Evolutionary conservation across 306 rosid species (phyloP).

Genomic region (Sechiopsis laciniata): DNA sequence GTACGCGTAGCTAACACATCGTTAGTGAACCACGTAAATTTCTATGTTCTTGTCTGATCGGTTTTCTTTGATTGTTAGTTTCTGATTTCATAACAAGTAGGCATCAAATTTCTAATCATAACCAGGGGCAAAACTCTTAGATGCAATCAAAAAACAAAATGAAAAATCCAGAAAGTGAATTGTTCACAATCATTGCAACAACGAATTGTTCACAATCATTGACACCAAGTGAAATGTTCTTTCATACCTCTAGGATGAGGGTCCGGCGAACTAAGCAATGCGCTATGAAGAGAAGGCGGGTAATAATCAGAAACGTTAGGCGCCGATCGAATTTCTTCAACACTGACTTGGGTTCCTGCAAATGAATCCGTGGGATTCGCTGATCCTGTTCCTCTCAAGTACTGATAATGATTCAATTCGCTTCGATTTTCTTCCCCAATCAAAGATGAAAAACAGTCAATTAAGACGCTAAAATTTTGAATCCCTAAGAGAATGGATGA

Average conservation of each 20-base stretch:
- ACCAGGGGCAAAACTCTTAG: background rate
- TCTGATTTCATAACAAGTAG: background rate
- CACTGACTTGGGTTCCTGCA: constrained; percentile 73
- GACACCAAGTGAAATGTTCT: constrained; percentile 25
- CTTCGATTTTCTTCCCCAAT: constrained; percentile 39
- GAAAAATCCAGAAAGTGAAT: background rate
- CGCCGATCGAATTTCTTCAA: constrained; percentile 86
- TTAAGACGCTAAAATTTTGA: background rate
- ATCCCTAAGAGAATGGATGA: background rate
- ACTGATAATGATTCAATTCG: constrained; percentile 58
- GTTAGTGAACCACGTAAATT: no score
- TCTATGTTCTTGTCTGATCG: no score
- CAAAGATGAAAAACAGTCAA: background rate
- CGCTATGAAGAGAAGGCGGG: constrained; percentile 78
- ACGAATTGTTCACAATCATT: background rate
- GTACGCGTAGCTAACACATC: no score
- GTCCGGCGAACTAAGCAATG: constrained; percentile 58
- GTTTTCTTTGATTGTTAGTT: no score
- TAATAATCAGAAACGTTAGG: constrained; percentile 53
- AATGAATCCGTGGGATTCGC: constrained; percentile 50
- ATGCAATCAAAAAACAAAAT: background rate
- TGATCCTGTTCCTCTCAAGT: constrained; percentile 60
- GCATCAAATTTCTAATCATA: background rate
- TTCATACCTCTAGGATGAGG: constrained; percentile 50
- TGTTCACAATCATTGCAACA: background rate